Evolutionary conservation across 257 asterid genomes (phyloP).

Genomic region (Striga asiatica): DNA sequence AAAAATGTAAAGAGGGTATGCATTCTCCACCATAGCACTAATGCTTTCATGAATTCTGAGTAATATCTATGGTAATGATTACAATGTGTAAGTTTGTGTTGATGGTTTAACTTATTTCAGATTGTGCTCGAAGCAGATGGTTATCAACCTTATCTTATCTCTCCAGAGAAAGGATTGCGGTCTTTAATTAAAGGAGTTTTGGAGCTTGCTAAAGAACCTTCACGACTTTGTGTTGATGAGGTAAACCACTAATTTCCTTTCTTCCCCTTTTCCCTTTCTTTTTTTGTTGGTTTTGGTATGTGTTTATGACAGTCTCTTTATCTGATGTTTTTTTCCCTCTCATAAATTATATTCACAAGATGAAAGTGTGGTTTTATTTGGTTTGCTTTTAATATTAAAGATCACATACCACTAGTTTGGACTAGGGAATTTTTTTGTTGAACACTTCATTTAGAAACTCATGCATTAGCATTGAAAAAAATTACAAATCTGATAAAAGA

Average conservation of each 20-base stretch:
- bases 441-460: background rate
- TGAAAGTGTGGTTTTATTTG: too few relatives aligned
- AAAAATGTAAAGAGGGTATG: conserved; percentile 76
- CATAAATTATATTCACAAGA: too few relatives aligned
- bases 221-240: conserved; percentile 99
- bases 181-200: conserved; percentile 70
- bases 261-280: background rate
- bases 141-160: conserved; percentile 95
- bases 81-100: conserved; percentile 9
- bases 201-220: conserved; percentile 85
- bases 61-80: background rate
- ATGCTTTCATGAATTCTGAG: background rate
- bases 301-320: background rate
- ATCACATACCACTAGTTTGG: background rate
- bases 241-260: conserved; percentile 22
- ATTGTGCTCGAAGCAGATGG: conserved; percentile 99
- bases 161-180: conserved; percentile 91
- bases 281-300: background rate
- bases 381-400: too few relatives aligned
- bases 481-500: too few relatives aligned
- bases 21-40: conserved; percentile 1
- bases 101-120: conserved; percentile 32
- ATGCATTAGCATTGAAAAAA: background rate
- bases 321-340: background rate
- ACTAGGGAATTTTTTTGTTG: background rate